Conservation (phyloP, 208 protist genomes). For the Vickermania spadyakhi region DNA sequence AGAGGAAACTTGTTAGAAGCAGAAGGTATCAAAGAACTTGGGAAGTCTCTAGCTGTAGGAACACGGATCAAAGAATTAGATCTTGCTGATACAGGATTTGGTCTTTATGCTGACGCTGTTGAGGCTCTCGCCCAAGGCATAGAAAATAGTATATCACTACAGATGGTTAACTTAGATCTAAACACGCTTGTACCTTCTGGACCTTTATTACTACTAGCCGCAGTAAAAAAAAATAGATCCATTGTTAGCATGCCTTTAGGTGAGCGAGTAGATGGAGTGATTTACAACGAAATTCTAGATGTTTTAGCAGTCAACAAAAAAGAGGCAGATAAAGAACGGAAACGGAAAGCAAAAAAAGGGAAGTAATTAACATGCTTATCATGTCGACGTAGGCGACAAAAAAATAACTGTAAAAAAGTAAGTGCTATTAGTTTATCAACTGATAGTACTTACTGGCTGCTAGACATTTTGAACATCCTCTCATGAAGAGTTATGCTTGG, state of each 20-base stretch:
- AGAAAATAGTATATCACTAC: conserved; percentile 37
- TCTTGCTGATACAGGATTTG: conserved; percentile 74
- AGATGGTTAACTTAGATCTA: conserved; percentile 60
- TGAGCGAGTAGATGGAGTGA: conserved; percentile 46
- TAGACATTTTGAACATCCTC: no score
- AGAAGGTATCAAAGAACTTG: conserved; percentile 55
- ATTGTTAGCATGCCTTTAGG: conserved; percentile 36
- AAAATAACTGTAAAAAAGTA: no score
- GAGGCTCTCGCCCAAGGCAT: conserved; percentile 76
- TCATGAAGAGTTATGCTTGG: no score
- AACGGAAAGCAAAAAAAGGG: conserved; percentile 9
- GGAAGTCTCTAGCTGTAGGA: conserved; percentile 34
- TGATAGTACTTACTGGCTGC: no score
- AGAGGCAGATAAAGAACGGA: conserved; percentile 25
- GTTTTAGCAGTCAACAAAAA: conserved; percentile 28
- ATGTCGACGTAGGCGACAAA: no score
- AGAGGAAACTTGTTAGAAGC: conserved; percentile 53
- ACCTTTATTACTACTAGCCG: conserved; percentile 27
- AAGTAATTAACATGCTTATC: no score
- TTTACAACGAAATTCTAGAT: conserved; percentile 60
- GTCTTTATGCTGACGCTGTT: conserved; percentile 28
- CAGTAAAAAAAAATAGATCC: conserved; percentile 42
- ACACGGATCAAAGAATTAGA: conserved; percentile 59
- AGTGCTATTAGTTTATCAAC: no score
- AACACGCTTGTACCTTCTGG: conserved; percentile 52